Evolutionary conservation across 2,329 filamentous ascomycete genomes (phyloP).

Genomic region (Cladophialophora bantiana): DNA sequence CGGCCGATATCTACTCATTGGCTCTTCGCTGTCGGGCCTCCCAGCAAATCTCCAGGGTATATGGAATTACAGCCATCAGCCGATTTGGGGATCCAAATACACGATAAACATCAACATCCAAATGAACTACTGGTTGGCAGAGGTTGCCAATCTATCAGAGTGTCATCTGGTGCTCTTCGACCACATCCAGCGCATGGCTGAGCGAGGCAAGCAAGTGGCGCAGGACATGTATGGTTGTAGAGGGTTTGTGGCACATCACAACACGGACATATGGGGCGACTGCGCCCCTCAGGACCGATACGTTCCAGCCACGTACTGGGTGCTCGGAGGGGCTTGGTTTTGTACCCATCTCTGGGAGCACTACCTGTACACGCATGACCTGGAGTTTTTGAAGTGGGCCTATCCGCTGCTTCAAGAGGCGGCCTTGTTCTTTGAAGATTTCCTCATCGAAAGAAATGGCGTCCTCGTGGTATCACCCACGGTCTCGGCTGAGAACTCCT

Average conservation of each 20-base stretch:
- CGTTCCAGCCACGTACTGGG: slow-evolving; percentile 50
- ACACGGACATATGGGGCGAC: slow-evolving; percentile 66
- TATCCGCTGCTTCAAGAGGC: slow-evolving; percentile 43
- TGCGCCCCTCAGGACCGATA: slow-evolving; percentile 59
- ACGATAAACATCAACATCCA: slow-evolving; percentile 67
- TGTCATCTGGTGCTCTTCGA: slow-evolving; percentile 18
- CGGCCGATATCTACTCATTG: slow-evolving; percentile 62
- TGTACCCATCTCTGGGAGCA: slow-evolving; percentile 67
- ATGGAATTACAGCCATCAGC: slow-evolving; percentile 58
- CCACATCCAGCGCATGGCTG: slow-evolving; percentile 21
- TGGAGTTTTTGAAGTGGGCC: slow-evolving; percentile 37
- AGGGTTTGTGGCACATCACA: slow-evolving; percentile 65
- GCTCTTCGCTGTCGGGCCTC: slow-evolving; percentile 59
- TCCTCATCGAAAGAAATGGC: slow-evolving; percentile 39
- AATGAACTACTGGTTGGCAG: slow-evolving; percentile 67
- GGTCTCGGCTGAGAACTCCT: slow-evolving; percentile 45
- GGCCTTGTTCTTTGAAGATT: slow-evolving; percentile 45
- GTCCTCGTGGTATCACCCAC: slow-evolving; percentile 42
- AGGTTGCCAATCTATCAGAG: slow-evolving; percentile 60
- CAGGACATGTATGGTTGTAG: slow-evolving; percentile 60
- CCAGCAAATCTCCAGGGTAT: slow-evolving; percentile 65
- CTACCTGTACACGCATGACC: slow-evolving; percentile 58
- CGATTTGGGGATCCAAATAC: slow-evolving; percentile 64
- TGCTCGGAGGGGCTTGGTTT: slow-evolving; percentile 62
- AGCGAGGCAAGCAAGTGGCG: slow-evolving; percentile 50